A percentile compares a stretch with the other conserved stretches of the same genome.
These are phyloP conservation scores for Coemansia sp. DNA, from an alignment of 371 early-diverging fungal genomes.

Conservation along the genomic window DNA sequence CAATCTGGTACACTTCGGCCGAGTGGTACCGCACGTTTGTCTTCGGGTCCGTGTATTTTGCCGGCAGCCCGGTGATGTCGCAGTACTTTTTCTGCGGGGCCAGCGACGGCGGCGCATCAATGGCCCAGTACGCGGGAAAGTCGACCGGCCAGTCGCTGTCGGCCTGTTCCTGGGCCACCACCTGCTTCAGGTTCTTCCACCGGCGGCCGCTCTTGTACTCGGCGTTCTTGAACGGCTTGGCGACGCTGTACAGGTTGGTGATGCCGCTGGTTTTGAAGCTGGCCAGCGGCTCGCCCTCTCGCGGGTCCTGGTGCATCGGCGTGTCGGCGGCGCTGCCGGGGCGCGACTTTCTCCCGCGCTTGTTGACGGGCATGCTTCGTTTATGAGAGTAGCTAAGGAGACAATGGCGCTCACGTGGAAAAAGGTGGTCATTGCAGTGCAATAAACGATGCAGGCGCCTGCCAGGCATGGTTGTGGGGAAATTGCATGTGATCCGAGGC, in stretches of 20 bases:
- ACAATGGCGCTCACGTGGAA: background rate
- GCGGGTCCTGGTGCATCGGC: slow-evolving; percentile 16
- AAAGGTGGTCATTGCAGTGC: background rate
- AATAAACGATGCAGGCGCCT: background rate
- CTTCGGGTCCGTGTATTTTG: slow-evolving; percentile 86
- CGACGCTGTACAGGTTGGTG: slow-evolving; percentile 26
- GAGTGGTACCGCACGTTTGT: slow-evolving; percentile 80
- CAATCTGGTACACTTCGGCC: slow-evolving; percentile 77
- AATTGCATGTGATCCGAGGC: background rate
- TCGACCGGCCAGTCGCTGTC: slow-evolving; percentile 58
- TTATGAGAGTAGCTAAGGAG: no score
- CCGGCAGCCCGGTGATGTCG: slow-evolving; percentile 84
- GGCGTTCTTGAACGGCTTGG: slow-evolving; percentile 71
- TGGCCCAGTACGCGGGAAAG: slow-evolving; percentile 77
- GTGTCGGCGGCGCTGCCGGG: slow-evolving; percentile 47
- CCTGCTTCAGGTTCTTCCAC: slow-evolving; percentile 77
- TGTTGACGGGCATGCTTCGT: slow-evolving; percentile 21
- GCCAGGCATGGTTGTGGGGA: background rate
- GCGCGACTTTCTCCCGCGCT: slow-evolving; percentile 42
- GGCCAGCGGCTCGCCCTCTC: slow-evolving; percentile 33
- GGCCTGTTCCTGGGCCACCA: slow-evolving; percentile 69
- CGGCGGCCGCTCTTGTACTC: slow-evolving; percentile 66
- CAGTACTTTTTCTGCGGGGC: slow-evolving; percentile 87
- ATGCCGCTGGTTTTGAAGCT: slow-evolving; percentile 35
- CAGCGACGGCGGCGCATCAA: slow-evolving; percentile 82